Base-by-base conservation (phyloP, 2,329 filamentous ascomycete genomes). In the Colletotrichum karsti region DNA sequence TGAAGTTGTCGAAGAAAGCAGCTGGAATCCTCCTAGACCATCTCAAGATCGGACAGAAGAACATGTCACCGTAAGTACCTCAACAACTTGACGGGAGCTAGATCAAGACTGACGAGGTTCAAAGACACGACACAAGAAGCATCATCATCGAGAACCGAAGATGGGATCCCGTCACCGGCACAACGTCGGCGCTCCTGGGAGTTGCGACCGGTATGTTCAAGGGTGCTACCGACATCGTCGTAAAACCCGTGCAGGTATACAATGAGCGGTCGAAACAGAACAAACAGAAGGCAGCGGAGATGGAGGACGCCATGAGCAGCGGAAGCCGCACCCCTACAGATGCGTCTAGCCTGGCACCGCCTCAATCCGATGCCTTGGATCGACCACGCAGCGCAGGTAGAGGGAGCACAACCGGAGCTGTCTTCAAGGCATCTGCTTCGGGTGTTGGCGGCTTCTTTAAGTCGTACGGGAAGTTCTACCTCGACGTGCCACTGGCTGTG, bases 1-100 rank as follows among this genome's bases (percentile, higher is more conserved):
- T 87, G 20, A 80, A 82, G 53, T 74, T 90, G 0, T 87, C 82
- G 3, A 80, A 85, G 1, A 73, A 87, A 18, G 88, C 88, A 3
- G 87, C 86, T 0, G 82, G 87, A 42, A 75, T 89, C 0, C 72
- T 90, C 7, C 79, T 86, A 4, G 80, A 87, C 57, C 80, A 84
- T 71, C 83, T 83, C 67, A 85, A 85, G 73, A 76, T 90, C 28
- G 63, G 53, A 1, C 50, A 53, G 6, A 67, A 63, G 24, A 56
- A 63, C 7, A 62, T 67, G 58, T 63, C 57, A 26, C 30, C 20
- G 63, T 67, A 18, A 20, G 59, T 39, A 3, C 5, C 2, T 2
- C 22, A 5, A 3, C 3, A 0, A 1, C 33, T 9, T 5, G 22
- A 20, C 5, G 7, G 3, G 7, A 12, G 20, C 3, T n/a, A 7